Percentiles rank a stretch among this genome's conserved stretches.
Evolutionary conservation across 306 rosid genomes (phyloP).

Genomic region (Vigna angularis): DNA sequence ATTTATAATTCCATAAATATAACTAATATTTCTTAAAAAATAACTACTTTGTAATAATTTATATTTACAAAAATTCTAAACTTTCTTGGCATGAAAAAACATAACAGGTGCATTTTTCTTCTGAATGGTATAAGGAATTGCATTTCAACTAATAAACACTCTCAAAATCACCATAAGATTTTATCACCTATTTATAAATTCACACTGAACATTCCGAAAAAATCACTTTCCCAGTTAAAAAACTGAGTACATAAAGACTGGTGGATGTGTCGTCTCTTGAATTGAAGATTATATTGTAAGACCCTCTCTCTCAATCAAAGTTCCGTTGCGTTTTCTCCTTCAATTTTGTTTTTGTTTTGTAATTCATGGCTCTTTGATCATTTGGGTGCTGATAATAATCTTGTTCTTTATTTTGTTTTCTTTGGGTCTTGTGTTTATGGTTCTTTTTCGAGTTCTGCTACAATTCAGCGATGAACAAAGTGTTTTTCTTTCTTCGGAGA

Average conservation of each 20-base stretch:
- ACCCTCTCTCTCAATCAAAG: conserved; percentile 18
- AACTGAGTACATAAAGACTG: conserved; percentile 61
- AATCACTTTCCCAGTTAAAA: conserved; percentile 49
- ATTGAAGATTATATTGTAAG: conserved; percentile 46
- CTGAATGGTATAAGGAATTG: no score
- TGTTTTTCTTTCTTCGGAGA: conserved; percentile 3
- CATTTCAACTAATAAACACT: no score
- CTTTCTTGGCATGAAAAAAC: no score
- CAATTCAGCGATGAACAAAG: conserved; percentile 24
- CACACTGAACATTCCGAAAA: no score
- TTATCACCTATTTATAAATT: no score
- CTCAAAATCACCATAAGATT: no score
- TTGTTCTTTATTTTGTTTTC: conserved; percentile 11
- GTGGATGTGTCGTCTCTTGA: conserved; percentile 41
- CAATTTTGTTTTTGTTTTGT: conserved; percentile 35
- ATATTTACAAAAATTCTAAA: no score
- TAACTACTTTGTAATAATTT: no score
- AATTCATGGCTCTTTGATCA: conserved; percentile 36
- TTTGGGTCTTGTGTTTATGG: conserved; percentile 42
- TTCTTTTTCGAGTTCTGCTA: conserved; percentile 22
- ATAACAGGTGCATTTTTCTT: no score
- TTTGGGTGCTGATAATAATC: conserved; percentile 26
- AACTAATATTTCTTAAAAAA: no score
- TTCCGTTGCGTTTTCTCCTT: neutral
- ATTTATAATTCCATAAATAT: no score